A percentile compares a stretch with the other conserved stretches of the same genome.
Evolutionary conservation across 225 moss, liverwort and hornwort genomes (phyloP).

Genomic region (Polytrichum formosum): DNA sequence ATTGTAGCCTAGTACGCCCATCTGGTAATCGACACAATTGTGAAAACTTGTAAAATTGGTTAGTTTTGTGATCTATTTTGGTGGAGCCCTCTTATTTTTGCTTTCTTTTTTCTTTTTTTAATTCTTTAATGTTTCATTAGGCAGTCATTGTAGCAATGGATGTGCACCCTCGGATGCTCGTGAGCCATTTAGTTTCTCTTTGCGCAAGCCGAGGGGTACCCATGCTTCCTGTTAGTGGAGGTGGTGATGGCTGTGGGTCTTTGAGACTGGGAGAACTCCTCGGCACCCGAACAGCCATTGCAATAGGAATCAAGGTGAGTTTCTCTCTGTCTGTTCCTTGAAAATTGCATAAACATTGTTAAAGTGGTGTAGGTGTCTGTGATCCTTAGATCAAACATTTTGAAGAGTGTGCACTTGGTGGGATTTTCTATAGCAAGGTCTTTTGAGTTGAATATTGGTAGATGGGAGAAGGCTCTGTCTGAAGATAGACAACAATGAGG

Average conservation of each 20-base stretch:
- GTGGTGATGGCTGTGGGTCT: constrained; percentile 59
- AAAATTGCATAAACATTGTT: not conserved
- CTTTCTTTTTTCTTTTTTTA: not conserved
- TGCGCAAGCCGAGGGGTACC: constrained; percentile 63
- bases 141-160: constrained; percentile 68
- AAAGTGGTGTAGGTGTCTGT: not conserved
- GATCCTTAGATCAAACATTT: too few species aligned
- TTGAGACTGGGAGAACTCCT: constrained; percentile 62
- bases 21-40: too few species aligned
- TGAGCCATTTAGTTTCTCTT: constrained; percentile 53
- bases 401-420: too few species aligned
- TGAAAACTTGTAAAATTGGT: not conserved
- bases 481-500: too few species aligned
- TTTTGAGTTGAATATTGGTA: too few species aligned
- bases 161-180: constrained; percentile 56
- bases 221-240: constrained; percentile 55
- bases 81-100: not conserved
- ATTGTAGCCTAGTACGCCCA: too few species aligned
- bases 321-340: not conserved
- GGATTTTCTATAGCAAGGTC: too few species aligned
- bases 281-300: constrained; percentile 65
- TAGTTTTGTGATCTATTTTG: not conserved
- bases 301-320: constrained; percentile 70
- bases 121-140: constrained; percentile 13
- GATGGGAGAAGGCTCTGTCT: too few species aligned